Base-by-base conservation (phyloP, 176 grass and related monocot genomes). In the Avena atlantica region DNA sequence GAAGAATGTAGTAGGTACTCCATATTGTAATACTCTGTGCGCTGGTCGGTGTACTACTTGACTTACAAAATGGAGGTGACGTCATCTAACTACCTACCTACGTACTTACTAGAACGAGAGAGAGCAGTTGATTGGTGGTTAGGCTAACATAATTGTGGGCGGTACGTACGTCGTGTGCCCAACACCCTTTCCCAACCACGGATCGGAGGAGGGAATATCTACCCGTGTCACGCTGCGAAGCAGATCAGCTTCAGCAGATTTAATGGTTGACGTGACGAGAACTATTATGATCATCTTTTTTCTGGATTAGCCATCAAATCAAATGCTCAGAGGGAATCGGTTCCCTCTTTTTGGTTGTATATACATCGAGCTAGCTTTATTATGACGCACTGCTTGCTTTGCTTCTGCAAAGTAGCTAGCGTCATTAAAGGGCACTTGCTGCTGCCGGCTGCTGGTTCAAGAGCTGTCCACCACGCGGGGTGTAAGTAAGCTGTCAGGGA, bases 261-360 rank as follows among this genome's bases (percentile, higher is more conserved):
- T 27, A 25, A 27, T 64, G 61, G 23, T 64, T 64, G 23, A 64
- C 10, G 27, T 50, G 52, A 21, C 45, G 29, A 0, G 11, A 79
- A 44, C 45, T 74, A 55, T 20, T 2, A 31, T 25, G 0, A 63
- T 63, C 20, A 63, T 4, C 5, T 64, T 27, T 27, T 13, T 4
- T n/a, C n/a, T 5, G 6, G 6, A 5, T 9, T 9, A 48, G 61
- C 23, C 2, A 29, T 64, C 61, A 29, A 64, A 29, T 27, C 61
- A 14, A 64, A 64, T 27, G 61, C 5, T 12, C 25, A 48, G 5
- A 49, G 59, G 5, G 67, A 66, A 21, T 24, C 2, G 20, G 23
- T 34, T 80, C 74, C 23, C 24, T 87, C 81, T 87, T 91, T 91
- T 88, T 81, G 81, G 89, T 80, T 77, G n/a, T 40, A 0, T 40